phyloP scores from a whole-genome alignment of 257 asterid species.

The Rehmannia glutinosa region DNA sequence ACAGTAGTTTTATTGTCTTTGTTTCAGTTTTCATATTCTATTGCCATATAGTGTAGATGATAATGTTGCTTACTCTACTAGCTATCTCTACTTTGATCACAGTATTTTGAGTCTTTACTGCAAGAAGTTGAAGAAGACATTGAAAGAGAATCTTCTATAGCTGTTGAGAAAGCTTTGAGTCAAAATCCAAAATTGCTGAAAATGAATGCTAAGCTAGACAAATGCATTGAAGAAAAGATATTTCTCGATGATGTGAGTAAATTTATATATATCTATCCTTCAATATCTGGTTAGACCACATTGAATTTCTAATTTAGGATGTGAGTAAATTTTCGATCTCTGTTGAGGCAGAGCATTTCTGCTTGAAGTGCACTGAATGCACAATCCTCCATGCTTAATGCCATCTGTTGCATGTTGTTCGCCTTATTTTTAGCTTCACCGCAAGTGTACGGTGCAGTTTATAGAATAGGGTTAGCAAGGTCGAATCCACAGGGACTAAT shows the following conservation, averaged over 20 bases:
- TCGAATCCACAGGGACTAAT: too few relatives aligned
- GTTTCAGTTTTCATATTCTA: not conserved
- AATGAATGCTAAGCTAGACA: conserved; percentile 64
- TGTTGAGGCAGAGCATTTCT: conserved; percentile 49
- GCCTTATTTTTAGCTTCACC: too few relatives aligned
- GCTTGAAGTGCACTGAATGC: conserved; percentile 24
- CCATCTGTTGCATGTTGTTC: conserved; percentile 73
- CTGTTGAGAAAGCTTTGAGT: conserved; percentile 68
- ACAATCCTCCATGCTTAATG: conserved; percentile 51
- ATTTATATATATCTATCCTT: not conserved
- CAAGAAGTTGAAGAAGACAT: conserved; percentile 73
- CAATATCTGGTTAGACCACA: not conserved
- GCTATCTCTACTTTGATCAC: conserved; percentile 29
- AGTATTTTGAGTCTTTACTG: conserved; percentile 85
- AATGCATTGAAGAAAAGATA: conserved; percentile 55
- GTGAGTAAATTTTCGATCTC: conserved; percentile 45
- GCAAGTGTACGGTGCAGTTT: too few relatives aligned
- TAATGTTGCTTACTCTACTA: conserved; percentile 20
- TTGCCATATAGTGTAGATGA: conserved; percentile 6
- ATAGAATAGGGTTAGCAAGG: too few relatives aligned
- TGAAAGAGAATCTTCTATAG: conserved; percentile 52
- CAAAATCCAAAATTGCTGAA: conserved; percentile 74
- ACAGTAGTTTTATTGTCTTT: not conserved
- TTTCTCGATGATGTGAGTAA: conserved; percentile 79
- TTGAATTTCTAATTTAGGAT: too few relatives aligned